phyloP scores from a whole-genome alignment of 164 flowering plant genomes.

The Stephania yunnanensis region DNA sequence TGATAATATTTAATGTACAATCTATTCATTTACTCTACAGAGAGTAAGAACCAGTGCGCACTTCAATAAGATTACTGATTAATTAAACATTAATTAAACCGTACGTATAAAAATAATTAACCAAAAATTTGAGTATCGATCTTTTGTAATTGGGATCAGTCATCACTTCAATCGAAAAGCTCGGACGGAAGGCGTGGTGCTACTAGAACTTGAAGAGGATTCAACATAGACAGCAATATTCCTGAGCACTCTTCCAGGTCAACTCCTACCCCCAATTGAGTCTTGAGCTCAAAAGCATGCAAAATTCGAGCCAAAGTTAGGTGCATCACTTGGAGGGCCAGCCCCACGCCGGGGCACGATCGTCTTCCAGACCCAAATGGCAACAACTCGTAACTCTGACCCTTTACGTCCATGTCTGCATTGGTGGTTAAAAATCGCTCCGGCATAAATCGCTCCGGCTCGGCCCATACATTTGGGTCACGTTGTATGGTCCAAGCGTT shows the following conservation, averaged over 20 bases:
- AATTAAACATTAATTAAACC: no score
- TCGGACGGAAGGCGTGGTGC: background rate
- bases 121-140: no score
- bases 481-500: slow-evolving; percentile 1
- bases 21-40: no score
- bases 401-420: background rate
- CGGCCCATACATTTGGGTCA: slow-evolving; percentile 3
- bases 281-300: slow-evolving; percentile 2
- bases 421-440: slow-evolving; percentile 5
- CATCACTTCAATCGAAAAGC: background rate
- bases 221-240: background rate
- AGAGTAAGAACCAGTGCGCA: no score
- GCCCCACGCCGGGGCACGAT: background rate
- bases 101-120: no score
- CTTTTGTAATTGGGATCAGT: no score
- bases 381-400: background rate
- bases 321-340: background rate
- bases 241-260: background rate
- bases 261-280: background rate
- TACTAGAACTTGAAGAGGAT: background rate
- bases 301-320: slow-evolving; percentile 1
- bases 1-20: no score
- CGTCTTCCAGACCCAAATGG: slow-evolving; percentile 5
- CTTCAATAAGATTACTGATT: no score
- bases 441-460: background rate